phyloP scores from a whole-genome alignment of 1,139 yeast genomes.

The Petasospora fabianii region DNA sequence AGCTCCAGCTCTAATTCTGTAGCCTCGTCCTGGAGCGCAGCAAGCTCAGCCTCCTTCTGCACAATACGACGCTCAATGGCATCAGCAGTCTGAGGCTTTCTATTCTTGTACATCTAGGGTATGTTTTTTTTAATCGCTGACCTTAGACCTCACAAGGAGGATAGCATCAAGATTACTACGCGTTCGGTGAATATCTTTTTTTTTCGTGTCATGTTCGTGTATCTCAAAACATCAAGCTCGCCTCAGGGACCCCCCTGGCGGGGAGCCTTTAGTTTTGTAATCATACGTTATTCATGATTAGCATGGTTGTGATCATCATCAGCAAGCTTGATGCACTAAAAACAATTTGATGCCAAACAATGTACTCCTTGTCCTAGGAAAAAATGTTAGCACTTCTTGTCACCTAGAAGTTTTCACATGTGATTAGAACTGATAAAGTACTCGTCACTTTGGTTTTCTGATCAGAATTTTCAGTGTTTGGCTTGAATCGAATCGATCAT shows the following conservation, averaged over 20 bases:
- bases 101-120: conserved; percentile 8
- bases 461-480: conserved; percentile 55
- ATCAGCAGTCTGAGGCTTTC: conserved; percentile 2
- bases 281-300: conserved; percentile 34
- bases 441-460: too few species aligned
- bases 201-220: conserved; percentile 1
- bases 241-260: conserved; percentile 23
- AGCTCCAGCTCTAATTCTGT: conserved; percentile 7
- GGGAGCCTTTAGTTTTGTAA: too few species aligned
- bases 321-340: conserved; percentile 16
- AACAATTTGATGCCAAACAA: not conserved
- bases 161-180: too few species aligned
- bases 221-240: conserved; percentile 4
- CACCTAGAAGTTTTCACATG: not conserved
- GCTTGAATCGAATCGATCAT: conserved; percentile 58
- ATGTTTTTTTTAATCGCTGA: too few species aligned
- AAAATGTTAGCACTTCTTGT: conserved; percentile 2
- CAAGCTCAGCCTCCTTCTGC: conserved; percentile 10
- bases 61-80: conserved; percentile 10
- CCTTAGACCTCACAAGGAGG: too few species aligned
- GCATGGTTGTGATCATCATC: conserved; percentile 33
- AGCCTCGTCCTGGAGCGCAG: conserved; percentile 2
- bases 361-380: not conserved
- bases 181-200: too few species aligned
- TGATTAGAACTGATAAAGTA: not conserved